Base-by-base conservation (phyloP, 495 filamentous ascomycete species). In the Delitschia confertaspora region DNA sequence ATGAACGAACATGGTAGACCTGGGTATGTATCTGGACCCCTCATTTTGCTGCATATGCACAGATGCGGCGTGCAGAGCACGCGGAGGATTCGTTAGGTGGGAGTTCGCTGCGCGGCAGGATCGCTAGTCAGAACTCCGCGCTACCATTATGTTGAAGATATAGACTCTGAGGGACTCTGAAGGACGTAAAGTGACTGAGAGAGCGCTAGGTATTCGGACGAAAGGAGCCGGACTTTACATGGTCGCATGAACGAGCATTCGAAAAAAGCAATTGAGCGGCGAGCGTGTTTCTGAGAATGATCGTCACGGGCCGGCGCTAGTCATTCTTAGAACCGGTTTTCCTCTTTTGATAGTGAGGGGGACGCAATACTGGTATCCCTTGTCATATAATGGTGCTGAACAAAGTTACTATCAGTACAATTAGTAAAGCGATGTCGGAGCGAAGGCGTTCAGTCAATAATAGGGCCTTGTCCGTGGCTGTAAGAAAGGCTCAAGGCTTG, bases 31-130 rank as follows among this genome's bases (percentile, higher is more conserved):
- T n/a, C n/a, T n/a, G n/a, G n/a, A n/a, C n/a, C n/a, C n/a, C n/a
- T n/a, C n/a, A n/a, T n/a, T n/a, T n/a, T 16, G n/a, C 3, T 39
- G 35, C 33, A 51, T 51, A 17, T 44, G 35, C 14, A 29, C 33
- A 51, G 19, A 51, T 51, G 41, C 42, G 22, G 9, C 16, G 6
- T 23, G 36, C 21, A 29, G 27, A 4, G 37, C 35, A 52, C 49
- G 47, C 47, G 47, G 40, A 51, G 47, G 45, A 51, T 51, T 39
- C 18, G 9, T 49, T 20, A n/a, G n/a, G n/a, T n/a, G n/a, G n/a
- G n/a, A n/a, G n/a, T n/a, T n/a, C n/a, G n/a, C n/a, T n/a, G n/a
- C n/a, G n/a, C n/a, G n/a, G n/a, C n/a, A n/a, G n/a, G n/a, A n/a
- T n/a, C n/a, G n/a, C n/a, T n/a, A n/a, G n/a, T n/a, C n/a, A n/a